Evolutionary conservation across 2,329 filamentous ascomycete species (phyloP).

Genomic region (Trichoderma sp.): DNA sequence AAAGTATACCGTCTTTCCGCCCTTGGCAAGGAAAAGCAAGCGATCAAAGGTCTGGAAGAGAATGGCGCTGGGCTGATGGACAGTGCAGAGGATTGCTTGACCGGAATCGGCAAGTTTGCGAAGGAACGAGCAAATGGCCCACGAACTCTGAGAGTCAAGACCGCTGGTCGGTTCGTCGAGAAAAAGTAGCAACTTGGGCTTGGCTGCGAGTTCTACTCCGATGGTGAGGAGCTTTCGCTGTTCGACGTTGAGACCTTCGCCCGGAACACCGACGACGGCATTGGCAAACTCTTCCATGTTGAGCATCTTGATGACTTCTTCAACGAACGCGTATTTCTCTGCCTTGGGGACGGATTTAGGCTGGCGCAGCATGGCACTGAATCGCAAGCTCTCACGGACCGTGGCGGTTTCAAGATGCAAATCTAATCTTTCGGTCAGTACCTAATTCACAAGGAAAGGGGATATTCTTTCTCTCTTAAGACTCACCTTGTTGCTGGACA

Average conservation of each 20-base stretch:
- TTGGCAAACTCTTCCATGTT: conserved; percentile 66
- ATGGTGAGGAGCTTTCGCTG: conserved; percentile 62
- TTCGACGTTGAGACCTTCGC: conserved; percentile 59
- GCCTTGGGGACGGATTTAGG: conserved; percentile 49
- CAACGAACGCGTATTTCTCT: conserved; percentile 61
- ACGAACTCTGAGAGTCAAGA: conserved; percentile 61
- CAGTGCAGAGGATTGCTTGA: conserved; percentile 53
- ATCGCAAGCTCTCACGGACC: conserved; percentile 52
- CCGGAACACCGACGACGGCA: conserved; percentile 61
- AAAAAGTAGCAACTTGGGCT: conserved; percentile 58
- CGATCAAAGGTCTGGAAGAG: conserved; percentile 57
- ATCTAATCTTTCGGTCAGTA: conserved; percentile 36
- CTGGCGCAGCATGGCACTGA: conserved; percentile 57
- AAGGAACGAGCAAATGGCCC: conserved; percentile 60
- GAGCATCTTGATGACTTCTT: conserved; percentile 63
- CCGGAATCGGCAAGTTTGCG: conserved; percentile 56
- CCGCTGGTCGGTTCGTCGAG: conserved; percentile 60
- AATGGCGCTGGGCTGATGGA: conserved; percentile 53
- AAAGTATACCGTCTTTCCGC: conserved; percentile 67
- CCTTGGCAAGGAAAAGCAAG: conserved; percentile 60
- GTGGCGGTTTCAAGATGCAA: conserved; percentile 54
- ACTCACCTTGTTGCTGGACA: conserved; percentile 59
- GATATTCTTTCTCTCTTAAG: background rate
- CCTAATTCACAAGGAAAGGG: background rate
- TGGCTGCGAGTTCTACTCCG: conserved; percentile 56